Percentiles rank a stretch among this genome's conserved stretches.
Evolutionary conservation across 2,329 filamentous ascomycete genomes (phyloP).

Genomic region (Bipolaris victoriae): DNA sequence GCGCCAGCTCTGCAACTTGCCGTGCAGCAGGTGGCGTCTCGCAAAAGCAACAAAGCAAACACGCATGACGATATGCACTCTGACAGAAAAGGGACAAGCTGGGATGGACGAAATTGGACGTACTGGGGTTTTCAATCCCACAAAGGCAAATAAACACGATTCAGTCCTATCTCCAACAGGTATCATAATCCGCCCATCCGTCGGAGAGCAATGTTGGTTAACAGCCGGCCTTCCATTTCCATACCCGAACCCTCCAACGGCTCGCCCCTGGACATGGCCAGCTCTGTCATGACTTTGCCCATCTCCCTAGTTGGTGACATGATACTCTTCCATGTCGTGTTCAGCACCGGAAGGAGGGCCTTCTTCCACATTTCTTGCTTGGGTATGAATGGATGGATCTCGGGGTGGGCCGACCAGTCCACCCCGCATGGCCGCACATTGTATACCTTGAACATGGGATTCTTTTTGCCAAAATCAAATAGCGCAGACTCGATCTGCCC

Average conservation of each 20-base stretch:
- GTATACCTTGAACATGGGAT: slow-evolving; percentile 59
- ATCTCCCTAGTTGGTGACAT: slow-evolving; percentile 57
- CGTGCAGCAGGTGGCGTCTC: slow-evolving; percentile 33
- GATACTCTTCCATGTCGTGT: slow-evolving; percentile 40
- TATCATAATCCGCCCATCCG: slow-evolving; percentile 43
- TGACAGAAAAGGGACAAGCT: no score
- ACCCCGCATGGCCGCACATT: slow-evolving; percentile 66
- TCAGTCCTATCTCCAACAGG: neutral
- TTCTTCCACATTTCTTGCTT: slow-evolving; percentile 32
- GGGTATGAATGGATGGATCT: slow-evolving; percentile 49
- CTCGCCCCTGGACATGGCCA: slow-evolving; percentile 57
- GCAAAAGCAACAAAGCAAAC: slow-evolving; percentile 51
- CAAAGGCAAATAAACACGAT: neutral
- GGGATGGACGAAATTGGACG: no score
- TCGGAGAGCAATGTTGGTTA: slow-evolving; percentile 52
- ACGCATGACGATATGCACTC: slow-evolving; percentile 42
- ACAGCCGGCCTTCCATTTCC: slow-evolving; percentile 47
- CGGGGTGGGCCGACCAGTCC: slow-evolving; percentile 55
- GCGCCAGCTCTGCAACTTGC: neutral
- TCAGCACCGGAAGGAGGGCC: slow-evolving; percentile 26
- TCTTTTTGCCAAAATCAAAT: slow-evolving; percentile 57
- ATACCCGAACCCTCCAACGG: slow-evolving; percentile 49
- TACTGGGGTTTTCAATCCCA: no score
- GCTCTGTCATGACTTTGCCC: slow-evolving; percentile 55
- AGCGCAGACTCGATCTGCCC: slow-evolving; percentile 69